Conservation (phyloP, 2,329 filamentous ascomycete species). For the Cercospora canescens region DNA sequence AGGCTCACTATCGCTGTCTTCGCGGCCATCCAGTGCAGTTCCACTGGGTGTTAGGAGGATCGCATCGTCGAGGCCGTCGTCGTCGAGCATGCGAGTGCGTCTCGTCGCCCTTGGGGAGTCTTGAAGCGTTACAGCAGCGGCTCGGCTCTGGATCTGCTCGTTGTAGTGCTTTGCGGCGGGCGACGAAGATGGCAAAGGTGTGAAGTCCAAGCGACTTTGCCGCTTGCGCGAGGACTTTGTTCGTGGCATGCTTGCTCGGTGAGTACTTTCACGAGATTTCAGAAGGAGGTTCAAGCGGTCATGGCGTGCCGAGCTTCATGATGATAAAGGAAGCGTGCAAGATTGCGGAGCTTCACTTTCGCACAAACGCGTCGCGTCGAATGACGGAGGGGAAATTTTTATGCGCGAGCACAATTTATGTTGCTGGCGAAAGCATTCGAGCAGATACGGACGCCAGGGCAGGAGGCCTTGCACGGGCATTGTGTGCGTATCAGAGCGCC, state of each 20-base stretch:
- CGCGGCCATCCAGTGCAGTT: slow-evolving; percentile 16
- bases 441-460: neutral
- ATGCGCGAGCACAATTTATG: neutral
- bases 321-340: neutral
- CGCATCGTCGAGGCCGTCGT: slow-evolving; percentile 14
- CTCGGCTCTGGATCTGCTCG: slow-evolving; percentile 35
- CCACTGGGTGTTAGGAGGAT: slow-evolving; percentile 25
- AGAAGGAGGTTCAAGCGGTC: neutral
- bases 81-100: slow-evolving; percentile 23
- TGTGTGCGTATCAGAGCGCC: neutral
- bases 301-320: neutral
- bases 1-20: slow-evolving; percentile 29
- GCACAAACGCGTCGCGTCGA: neutral
- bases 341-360: neutral
- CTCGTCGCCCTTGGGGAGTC: slow-evolving; percentile 30
- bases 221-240: slow-evolving; percentile 31
- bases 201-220: slow-evolving; percentile 47
- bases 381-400: neutral
- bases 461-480: neutral
- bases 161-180: slow-evolving; percentile 37
- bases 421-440: neutral
- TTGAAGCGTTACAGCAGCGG: slow-evolving; percentile 37
- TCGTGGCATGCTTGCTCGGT: slow-evolving; percentile 10
- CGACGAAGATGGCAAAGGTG: slow-evolving; percentile 43
- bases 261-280: neutral